Conservation (phyloP, 768 basidiomycete species). For the Suillus plorans region DNA sequence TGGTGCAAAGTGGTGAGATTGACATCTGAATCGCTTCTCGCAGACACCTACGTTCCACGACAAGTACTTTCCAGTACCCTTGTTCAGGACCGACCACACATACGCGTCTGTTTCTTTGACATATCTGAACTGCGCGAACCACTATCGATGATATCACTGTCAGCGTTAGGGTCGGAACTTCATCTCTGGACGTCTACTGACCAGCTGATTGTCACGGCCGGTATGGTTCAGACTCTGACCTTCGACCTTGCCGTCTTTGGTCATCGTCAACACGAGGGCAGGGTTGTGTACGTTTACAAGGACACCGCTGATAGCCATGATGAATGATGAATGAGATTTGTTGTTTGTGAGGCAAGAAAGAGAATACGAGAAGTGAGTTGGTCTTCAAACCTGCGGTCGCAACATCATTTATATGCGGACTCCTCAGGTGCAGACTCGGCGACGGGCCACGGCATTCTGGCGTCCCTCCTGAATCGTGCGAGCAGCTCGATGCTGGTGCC, state of each 20-base stretch:
- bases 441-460: not conserved
- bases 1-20: not conserved
- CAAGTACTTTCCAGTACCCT: not conserved
- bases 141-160: not conserved
- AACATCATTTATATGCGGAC: not conserved
- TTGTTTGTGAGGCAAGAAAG: not conserved
- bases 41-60: not conserved
- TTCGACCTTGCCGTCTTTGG: not conserved
- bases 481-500: not conserved
- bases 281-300: not conserved
- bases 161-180: not conserved
- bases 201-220: not conserved
- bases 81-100: not conserved
- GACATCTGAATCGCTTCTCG: not conserved
- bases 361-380: not conserved
- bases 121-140: not conserved
- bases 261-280: not conserved
- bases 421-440: not conserved
- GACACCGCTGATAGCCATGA: not conserved
- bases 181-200: not conserved
- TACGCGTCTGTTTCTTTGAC: accelerated
- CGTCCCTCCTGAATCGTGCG: not conserved
- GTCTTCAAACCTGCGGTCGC: not conserved
- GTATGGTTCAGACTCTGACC: not conserved
- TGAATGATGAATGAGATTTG: not conserved